phyloP scores from a whole-genome alignment of 2,329 filamentous ascomycete genomes.

The Karstenula rhodostoma region DNA sequence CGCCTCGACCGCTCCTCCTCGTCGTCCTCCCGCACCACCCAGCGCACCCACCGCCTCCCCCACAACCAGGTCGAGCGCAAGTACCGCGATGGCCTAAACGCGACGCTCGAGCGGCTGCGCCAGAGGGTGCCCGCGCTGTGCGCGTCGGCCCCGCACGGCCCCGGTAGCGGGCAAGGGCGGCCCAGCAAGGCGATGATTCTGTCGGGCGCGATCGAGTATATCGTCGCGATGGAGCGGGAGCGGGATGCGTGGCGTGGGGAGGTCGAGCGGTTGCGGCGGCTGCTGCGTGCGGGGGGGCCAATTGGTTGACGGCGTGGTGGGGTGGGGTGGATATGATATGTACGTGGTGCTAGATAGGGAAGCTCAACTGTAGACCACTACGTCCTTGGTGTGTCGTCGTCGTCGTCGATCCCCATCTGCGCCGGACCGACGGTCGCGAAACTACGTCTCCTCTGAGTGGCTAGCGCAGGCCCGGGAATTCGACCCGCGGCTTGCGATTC shows the following conservation, averaged over 20 bases:
- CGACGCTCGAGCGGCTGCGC: slow-evolving; percentile 40
- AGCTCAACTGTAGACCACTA: too few species aligned
- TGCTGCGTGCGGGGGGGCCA: too few species aligned
- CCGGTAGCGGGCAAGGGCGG: slow-evolving; percentile 33
- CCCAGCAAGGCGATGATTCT: slow-evolving; percentile 47
- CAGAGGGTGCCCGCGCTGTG: slow-evolving; percentile 40
- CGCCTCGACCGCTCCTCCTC: slow-evolving; percentile 36
- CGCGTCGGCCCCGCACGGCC: slow-evolving; percentile 32
- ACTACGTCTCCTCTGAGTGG: too few species aligned
- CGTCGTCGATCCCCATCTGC: too few species aligned
- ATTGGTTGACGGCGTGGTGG: too few species aligned
- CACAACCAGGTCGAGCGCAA: slow-evolving; percentile 49
- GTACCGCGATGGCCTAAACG: slow-evolving; percentile 42
- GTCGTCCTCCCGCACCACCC: slow-evolving; percentile 26
- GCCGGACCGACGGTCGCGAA: too few species aligned
- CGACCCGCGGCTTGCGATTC: too few species aligned
- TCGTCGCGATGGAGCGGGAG: slow-evolving; percentile 39
- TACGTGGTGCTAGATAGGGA: too few species aligned
- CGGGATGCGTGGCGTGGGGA: slow-evolving; percentile 36
- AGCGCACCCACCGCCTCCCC: slow-evolving; percentile 37
- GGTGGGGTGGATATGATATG: too few species aligned
- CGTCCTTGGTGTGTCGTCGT: too few species aligned
- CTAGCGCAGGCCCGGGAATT: too few species aligned
- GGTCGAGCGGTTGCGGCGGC: slow-evolving; percentile 36
- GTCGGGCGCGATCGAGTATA: slow-evolving; percentile 44